Percentiles rank a stretch among this genome's conserved stretches.
These are phyloP conservation scores for Pleodorina starrii DNA, from an alignment of 139 green algal genomes.

Conservation along the genomic window DNA sequence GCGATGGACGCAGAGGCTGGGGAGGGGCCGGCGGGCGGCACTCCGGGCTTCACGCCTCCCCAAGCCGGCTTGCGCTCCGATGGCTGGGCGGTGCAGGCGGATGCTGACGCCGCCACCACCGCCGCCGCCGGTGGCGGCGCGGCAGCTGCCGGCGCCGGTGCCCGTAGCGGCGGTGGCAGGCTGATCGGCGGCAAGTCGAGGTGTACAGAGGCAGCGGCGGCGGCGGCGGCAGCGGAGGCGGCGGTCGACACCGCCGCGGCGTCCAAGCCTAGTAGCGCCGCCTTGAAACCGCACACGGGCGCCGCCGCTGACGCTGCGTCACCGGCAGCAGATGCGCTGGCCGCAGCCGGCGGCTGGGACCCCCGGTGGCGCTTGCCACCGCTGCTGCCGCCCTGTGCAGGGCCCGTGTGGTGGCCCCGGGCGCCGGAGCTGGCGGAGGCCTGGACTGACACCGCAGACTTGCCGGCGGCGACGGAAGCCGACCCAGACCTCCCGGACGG, in stretches of 20 bases:
- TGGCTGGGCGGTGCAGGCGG: background rate
- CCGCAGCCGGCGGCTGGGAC: background rate
- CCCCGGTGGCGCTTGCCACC: background rate
- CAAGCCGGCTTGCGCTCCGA: constrained; percentile 35
- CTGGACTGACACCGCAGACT: too few relatives aligned
- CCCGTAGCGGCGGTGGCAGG: background rate
- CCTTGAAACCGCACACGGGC: constrained; percentile 22
- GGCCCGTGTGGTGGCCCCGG: too few relatives aligned
- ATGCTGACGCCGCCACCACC: background rate
- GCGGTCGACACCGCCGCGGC: background rate
- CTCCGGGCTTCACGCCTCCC: constrained; percentile 1
- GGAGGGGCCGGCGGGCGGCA: background rate
- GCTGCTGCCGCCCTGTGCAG: background rate
- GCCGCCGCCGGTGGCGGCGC: background rate
- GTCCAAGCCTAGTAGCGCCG: constrained; percentile 22
- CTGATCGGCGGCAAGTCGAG: background rate
- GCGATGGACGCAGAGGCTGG: background rate
- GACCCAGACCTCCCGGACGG: too few relatives aligned
- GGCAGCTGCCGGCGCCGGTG: background rate
- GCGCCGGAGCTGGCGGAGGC: too few relatives aligned
- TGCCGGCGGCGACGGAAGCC: too few relatives aligned
- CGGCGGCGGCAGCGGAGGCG: background rate
- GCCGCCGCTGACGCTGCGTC: background rate
- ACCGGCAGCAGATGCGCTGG: background rate
- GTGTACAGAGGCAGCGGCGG: background rate